Percentiles rank a stretch among this genome's conserved stretches.
Evolutionary conservation across 116 monocot species (phyloP).

Genomic region (Zostera marina): DNA sequence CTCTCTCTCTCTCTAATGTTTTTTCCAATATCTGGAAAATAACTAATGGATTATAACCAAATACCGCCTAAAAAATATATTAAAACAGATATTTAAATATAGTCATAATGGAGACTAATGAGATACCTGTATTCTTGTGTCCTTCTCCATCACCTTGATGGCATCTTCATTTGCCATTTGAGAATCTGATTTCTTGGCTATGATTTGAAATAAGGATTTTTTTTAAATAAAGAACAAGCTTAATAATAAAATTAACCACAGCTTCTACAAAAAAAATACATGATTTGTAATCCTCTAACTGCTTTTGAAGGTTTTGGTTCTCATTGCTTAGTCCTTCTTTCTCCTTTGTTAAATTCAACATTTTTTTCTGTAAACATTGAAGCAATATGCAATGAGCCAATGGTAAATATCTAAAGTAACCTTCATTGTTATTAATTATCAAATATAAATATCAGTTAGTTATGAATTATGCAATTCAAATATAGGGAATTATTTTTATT

Average conservation of each 20-base stretch:
- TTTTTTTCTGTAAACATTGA: constrained; percentile 25
- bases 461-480: too few relatives aligned
- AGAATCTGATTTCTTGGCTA: constrained; percentile 32
- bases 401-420: too few relatives aligned
- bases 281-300: constrained; percentile 73
- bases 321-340: constrained; percentile 54
- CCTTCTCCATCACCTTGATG: constrained; percentile 61
- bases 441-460: too few relatives aligned
- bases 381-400: neutral
- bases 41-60: neutral
- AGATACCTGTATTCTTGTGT: constrained; percentile 75
- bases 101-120: neutral
- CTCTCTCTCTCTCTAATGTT: constrained; percentile 52
- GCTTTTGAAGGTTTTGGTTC: constrained; percentile 56
- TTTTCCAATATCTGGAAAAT: constrained; percentile 63
- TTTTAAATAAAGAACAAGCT: constrained; percentile 6
- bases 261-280: constrained; percentile 10
- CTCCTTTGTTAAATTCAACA: constrained; percentile 34
- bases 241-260: neutral
- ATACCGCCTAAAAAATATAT: neutral
- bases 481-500: neutral
- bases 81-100: neutral
- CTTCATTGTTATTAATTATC: too few relatives aligned
- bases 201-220: constrained; percentile 5
- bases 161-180: constrained; percentile 43